Evolutionary conservation across 352 stramenopile genomes (phyloP).

Genomic region (Phytophthora hibernalis): DNA sequence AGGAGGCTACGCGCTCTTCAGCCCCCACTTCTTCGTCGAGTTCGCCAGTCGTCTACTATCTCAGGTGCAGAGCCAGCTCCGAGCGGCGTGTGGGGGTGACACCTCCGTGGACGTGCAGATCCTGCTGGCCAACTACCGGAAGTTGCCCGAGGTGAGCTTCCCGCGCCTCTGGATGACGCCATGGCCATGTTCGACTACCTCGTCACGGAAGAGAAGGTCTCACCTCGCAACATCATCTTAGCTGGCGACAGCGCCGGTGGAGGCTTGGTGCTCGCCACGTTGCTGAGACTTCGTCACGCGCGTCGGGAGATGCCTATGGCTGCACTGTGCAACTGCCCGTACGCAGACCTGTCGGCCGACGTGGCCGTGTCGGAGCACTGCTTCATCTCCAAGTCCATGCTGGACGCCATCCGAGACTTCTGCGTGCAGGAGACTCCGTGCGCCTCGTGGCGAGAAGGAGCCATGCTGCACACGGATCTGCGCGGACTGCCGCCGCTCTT

Average conservation of each 20-base stretch:
- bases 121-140: constrained; percentile 79
- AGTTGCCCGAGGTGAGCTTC: constrained; percentile 53
- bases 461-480: constrained; percentile 51
- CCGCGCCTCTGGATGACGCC: constrained; percentile 54
- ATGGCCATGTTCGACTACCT: constrained; percentile 59
- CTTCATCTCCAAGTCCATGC: constrained; percentile 53
- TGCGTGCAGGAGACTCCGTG: constrained; percentile 25
- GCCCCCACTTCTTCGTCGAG: constrained; percentile 57
- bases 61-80: constrained; percentile 27
- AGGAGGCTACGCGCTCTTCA: constrained; percentile 64
- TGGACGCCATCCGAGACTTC: constrained; percentile 44
- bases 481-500: constrained; percentile 49
- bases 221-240: constrained; percentile 43
- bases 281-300: constrained; percentile 46
- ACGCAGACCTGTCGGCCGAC: constrained; percentile 47
- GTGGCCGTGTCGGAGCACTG: constrained; percentile 49
- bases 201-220: constrained; percentile 31
- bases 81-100: background rate
- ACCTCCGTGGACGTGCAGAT: constrained; percentile 44
- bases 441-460: constrained; percentile 45
- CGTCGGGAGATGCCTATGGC: constrained; percentile 37
- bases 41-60: constrained; percentile 52
- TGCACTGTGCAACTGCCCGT: constrained; percentile 55
- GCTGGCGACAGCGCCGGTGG: constrained; percentile 64
- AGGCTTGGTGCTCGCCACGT: constrained; percentile 50